These are phyloP conservation scores for Lanmaoa pseudosensibilis DNA, from an alignment of 768 basidiomycete genomes.

Conservation along the genomic window DNA sequence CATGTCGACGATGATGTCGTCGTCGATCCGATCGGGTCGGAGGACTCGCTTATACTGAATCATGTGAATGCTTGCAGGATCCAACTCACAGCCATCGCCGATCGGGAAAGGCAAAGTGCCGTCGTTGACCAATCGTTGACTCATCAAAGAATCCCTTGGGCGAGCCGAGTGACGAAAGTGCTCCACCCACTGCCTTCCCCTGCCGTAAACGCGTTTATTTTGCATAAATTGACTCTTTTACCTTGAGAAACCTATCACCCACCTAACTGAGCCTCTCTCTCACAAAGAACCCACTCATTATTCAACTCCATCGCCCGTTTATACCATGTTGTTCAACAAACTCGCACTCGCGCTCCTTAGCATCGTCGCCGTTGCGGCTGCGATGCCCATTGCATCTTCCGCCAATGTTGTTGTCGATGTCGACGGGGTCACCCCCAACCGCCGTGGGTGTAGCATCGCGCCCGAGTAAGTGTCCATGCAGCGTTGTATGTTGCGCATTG, in stretches of 20 bases:
- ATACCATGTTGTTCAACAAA: constrained; percentile 11
- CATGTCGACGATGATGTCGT: no score
- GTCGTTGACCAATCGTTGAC: background rate
- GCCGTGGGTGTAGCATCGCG: background rate
- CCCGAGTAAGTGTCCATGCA: background rate
- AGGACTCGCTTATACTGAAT: background rate
- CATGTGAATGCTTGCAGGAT: no score
- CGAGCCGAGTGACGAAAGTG: background rate
- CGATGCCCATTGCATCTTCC: background rate
- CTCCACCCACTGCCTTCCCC: background rate
- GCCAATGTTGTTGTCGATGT: background rate
- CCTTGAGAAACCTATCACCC: no score
- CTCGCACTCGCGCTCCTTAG: constrained; percentile 3
- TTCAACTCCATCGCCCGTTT: no score
- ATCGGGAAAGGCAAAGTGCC: no score
- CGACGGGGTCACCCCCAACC: background rate
- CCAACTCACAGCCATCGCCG: no score
- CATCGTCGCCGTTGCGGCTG: background rate
- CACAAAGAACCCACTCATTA: no score
- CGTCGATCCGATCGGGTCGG: background rate
- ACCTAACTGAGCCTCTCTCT: background rate
- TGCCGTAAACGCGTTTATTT: background rate
- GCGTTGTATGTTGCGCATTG: background rate
- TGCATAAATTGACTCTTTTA: background rate
- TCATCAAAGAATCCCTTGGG: background rate